Conservation (phyloP, 2,329 filamentous ascomycete genomes). For the Sclerotinia nivalis region DNA sequence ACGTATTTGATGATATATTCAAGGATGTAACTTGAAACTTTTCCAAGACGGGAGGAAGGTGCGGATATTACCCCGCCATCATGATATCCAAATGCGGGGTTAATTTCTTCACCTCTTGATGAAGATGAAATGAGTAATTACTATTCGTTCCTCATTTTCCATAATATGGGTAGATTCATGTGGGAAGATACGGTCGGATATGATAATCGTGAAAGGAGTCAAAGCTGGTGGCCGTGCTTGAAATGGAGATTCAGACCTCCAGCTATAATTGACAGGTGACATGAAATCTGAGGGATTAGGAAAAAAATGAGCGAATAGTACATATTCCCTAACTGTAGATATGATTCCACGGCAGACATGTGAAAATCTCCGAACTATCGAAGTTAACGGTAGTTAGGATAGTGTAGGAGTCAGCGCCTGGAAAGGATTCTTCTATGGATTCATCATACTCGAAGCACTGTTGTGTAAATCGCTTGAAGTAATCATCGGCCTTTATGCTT, state of each 20-base stretch:
- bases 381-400: neutral
- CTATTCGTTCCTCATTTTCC: neutral
- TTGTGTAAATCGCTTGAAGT: neutral
- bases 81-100: neutral
- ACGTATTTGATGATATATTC: neutral
- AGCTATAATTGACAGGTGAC: too few species aligned
- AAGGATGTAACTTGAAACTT: neutral
- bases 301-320: too few species aligned
- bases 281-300: too few species aligned
- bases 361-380: neutral
- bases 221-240: neutral
- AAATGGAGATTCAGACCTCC: neutral
- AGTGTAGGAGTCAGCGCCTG: neutral
- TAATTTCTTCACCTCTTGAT: neutral
- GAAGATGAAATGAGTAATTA: neutral
- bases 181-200: neutral
- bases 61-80: neutral
- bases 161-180: too few species aligned
- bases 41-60: neutral
- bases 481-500: neutral
- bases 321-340: too few species aligned
- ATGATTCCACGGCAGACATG: neutral
- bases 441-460: neutral
- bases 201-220: neutral
- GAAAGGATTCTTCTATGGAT: neutral